Evolutionary conservation across 2,329 filamentous ascomycete species (phyloP), one percentile per base, ranked within the genome.

Genomic region (Arthrobotrys iridis): DNA sequence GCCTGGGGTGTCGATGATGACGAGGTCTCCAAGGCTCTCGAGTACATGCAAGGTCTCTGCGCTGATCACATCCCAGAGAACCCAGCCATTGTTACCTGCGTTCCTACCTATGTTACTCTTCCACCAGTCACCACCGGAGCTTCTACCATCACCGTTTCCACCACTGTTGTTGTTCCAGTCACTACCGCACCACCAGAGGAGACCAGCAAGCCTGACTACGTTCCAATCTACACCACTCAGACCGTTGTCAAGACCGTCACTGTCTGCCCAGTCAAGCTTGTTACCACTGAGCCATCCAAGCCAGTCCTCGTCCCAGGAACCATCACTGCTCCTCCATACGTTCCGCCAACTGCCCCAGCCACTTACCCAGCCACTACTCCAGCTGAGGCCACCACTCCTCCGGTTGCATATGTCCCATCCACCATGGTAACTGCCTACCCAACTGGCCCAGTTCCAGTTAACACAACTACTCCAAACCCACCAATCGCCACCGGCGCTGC

Each of bases 41-140:
- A 87, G 80, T 97, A 92, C 88, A 90, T 97, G 86, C 90, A 93
- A 83, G 93, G 93, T 82, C 92, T 98, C 83, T 98, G 94, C 85
- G 93, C 91, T 70, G 84, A 87, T 62, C 90, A 90, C 83, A 87
- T 92, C 35, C 85, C 87, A 13, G 79, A 87, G 81, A 97, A 97
- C 87, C 93, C 93, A n/a, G 91, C 86, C 77, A 91, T 98, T 80
- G 88, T 92, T 80, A 96, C 91, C 57, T 89, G 87, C 77, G 88
- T 92, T 79, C 88, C 91, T 22, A 85, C 86, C 40, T 84, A 88
- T 81, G 88, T 88, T 79, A 86, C 85, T 65, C 87, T 90, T 82
- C 85, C 88, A 80, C 86, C 72, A 55, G 79, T 78, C 35, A 81
- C 81, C 24, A 82, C 57, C 4, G 50, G 66, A 28, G 74, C 81